phyloP scores from a whole-genome alignment of 345 rosid genomes.

The Arabidopsis thaliana region TAIR10.1 NC_003076.8:3809501-3810000 shows the following conservation, averaged over 20 bases:
- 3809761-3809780: constrained; percentile 64
- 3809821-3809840: constrained; percentile 45
- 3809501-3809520: constrained; percentile 14
- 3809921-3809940: constrained; percentile 66
- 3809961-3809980: constrained; percentile 49
- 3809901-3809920: constrained; percentile 78
- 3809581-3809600: constrained; percentile 88
- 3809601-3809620: constrained; percentile 58
- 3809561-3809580: constrained; percentile 40
- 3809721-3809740: constrained; percentile 68
- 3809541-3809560: constrained; percentile 21
- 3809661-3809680: constrained; percentile 47
- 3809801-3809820: constrained; percentile 47
- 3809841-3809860: constrained; percentile 62
- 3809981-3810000: constrained; percentile 50
- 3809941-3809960: constrained; percentile 45
- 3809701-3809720: constrained; percentile 45
- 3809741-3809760: constrained; percentile 62
- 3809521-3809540: background rate
- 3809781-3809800: constrained; percentile 68
- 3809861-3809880: constrained; percentile 59
- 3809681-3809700: constrained; percentile 41
- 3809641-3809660: constrained; percentile 58
- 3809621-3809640: constrained; percentile 57
- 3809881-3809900: constrained; percentile 60